Conservation (phyloP, 2,329 filamentous ascomycete species). For the Aspergillus fumigatiaffinis region DNA sequence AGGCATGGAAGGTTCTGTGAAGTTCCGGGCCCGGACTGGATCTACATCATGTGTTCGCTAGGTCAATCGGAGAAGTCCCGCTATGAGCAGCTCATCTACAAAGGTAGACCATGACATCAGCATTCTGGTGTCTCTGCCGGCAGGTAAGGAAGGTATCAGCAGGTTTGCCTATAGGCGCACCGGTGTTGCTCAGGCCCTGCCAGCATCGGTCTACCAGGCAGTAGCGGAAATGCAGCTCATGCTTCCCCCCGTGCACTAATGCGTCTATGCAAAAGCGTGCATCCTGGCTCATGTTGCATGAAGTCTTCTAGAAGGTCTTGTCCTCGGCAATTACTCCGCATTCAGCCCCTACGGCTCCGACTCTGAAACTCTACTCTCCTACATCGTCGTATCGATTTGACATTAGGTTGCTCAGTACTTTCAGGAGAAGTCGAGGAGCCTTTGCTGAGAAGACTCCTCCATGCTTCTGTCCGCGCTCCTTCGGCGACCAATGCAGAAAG, state of each 20-base stretch:
- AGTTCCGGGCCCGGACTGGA: not conserved
- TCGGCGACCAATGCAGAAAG: not conserved
- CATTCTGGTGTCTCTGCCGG: not conserved
- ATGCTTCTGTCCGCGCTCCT: not conserved
- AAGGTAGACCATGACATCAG: not conserved
- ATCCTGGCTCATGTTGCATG: constrained; percentile 11
- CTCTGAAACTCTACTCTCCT: not conserved
- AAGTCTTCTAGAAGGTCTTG: constrained; percentile 14
- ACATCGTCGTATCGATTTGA: not conserved
- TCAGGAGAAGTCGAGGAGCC: not conserved
- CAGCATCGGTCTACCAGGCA: constrained; percentile 10
- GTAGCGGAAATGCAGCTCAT: constrained; percentile 24
- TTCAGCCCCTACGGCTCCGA: not conserved
- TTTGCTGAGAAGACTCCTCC: not conserved
- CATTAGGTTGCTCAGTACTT: not conserved
- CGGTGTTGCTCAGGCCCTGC: not conserved
- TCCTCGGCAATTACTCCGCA: not conserved
- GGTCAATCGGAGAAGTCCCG: not conserved
- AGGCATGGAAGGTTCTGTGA: not conserved
- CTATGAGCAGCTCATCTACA: not conserved
- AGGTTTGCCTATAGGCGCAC: not conserved
- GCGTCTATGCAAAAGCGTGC: constrained; percentile 17
- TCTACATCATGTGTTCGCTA: not conserved
- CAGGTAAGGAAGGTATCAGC: not conserved
- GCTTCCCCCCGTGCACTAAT: constrained; percentile 36